A percentile compares a stretch with the other conserved stretches of the same genome.
Evolutionary conservation across 495 filamentous ascomycete genomes (phyloP).

Genomic region (Niebla homalea): DNA sequence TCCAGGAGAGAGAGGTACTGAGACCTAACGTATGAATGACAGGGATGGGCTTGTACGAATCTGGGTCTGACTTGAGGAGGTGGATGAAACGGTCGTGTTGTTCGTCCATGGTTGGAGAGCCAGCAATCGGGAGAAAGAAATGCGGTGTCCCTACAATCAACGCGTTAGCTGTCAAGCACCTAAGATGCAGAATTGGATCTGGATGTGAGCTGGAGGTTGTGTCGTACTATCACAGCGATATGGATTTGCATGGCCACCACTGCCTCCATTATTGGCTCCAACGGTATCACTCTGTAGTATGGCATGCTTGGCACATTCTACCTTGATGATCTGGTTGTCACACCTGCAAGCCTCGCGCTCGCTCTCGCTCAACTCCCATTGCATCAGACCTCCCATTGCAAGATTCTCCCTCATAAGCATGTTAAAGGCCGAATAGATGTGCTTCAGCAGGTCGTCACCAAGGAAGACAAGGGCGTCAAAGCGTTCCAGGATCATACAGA

Average conservation of each 20-base stretch:
- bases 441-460: conserved; percentile 31
- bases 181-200: neutral
- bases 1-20: conserved; percentile 24
- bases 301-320: conserved; percentile 21
- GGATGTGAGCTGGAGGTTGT: neutral
- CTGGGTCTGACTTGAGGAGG: conserved; percentile 17
- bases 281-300: conserved; percentile 24
- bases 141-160: conserved; percentile 26
- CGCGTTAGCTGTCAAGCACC: neutral
- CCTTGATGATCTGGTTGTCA: conserved; percentile 29
- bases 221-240: neutral
- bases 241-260: neutral
- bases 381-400: conserved; percentile 28
- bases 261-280: neutral
- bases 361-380: conserved; percentile 26
- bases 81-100: conserved; percentile 18
- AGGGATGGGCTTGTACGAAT: conserved; percentile 31
- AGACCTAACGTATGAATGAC: conserved; percentile 32
- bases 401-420: conserved; percentile 34
- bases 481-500: conserved; percentile 36
- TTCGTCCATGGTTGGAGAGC: conserved; percentile 23
- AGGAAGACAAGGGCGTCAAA: conserved; percentile 34
- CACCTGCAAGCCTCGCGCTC: conserved; percentile 27
- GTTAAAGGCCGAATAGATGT: conserved; percentile 36
- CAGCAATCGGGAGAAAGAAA: conserved; percentile 24